Evolutionary conservation across 2,329 filamentous ascomycete genomes (phyloP), one percentile per base, ranked within the genome.

Genomic region (Escovopsis weberi): DNA sequence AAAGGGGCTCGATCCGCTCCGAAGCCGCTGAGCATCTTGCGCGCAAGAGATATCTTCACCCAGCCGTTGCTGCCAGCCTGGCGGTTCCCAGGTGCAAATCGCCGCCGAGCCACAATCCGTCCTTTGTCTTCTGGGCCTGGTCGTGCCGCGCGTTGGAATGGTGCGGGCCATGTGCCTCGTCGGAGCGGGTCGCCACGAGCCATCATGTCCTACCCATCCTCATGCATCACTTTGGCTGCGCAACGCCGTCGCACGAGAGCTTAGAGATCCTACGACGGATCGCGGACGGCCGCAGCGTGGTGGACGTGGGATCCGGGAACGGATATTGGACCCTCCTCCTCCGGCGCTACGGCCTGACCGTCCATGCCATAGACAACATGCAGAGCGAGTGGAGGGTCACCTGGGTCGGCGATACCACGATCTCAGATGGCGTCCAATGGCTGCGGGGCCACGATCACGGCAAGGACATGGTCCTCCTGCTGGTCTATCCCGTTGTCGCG

Each of bases 151-250:
- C 69, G 46, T 65, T 86, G 7, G 73, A 80, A 59, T 82, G 79
- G 78, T 70, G 69, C 40, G 78, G 80, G 1, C 76, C 80, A 3
- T 61, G 70, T 54, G 59, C 64, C 12, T 60, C 61, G 33, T 73
- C 78, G 3, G 66, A 65, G 12, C 60, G 66, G 26, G 68, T 72
- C 4, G 68, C 66, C 41, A 70, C 67, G 45, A 73, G 71, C 40
- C 82, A 87, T 59, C 80, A 82, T 51, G 66, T 84, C 6, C 68
- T 86, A 8, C 82, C 82, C 2, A 66, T 86, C 15, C 68, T 85
- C 43, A 86, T 85, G 69, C 82, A 86, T 61, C 82, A 87, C 59
- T 86, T 86, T 57, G 81, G 81, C 40, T 87, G 82, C 60, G 73
- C 74, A 1, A 77, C 77, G 18, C 82, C 82, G 0, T 75, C 72